phyloP scores from a whole-genome alignment of 2,329 filamentous ascomycete species.

The Rhynchosporium secalis region DNA sequence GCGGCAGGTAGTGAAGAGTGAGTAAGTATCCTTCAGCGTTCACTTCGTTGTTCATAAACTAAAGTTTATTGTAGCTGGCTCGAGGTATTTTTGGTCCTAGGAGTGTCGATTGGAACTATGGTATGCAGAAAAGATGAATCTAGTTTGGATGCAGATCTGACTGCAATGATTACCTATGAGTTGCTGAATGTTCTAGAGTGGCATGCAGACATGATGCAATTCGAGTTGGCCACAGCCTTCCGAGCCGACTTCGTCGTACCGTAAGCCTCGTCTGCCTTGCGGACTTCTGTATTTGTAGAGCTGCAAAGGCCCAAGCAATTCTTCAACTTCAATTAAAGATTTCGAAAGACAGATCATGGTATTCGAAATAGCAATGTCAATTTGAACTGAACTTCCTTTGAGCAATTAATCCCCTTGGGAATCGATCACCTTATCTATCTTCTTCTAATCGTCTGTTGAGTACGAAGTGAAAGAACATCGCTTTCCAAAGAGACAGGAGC shows the following conservation, averaged over 20 bases:
- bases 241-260: constrained; percentile 1
- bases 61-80: not conserved
- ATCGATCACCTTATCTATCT: too few species aligned
- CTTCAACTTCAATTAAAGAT: too few species aligned
- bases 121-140: not conserved
- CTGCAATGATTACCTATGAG: not conserved
- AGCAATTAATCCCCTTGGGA: too few species aligned
- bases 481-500: too few species aligned
- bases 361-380: too few species aligned
- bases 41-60: not conserved
- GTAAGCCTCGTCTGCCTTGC: constrained; percentile 15
- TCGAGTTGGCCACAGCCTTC: constrained; percentile 13
- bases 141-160: not conserved
- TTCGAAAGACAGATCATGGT: too few species aligned
- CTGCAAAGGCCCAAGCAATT: too few species aligned
- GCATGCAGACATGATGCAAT: not conserved
- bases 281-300: not conserved
- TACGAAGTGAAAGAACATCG: too few species aligned
- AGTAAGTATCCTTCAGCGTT: not conserved
- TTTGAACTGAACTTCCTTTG: too few species aligned
- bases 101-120: not conserved
- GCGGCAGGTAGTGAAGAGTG: constrained; percentile 15
- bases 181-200: constrained; percentile 12
- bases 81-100: not conserved
- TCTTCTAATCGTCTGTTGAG: too few species aligned